phyloP scores from a whole-genome alignment of 1,284 basidiomycete genomes.

The Puccinia brachypodii region DNA sequence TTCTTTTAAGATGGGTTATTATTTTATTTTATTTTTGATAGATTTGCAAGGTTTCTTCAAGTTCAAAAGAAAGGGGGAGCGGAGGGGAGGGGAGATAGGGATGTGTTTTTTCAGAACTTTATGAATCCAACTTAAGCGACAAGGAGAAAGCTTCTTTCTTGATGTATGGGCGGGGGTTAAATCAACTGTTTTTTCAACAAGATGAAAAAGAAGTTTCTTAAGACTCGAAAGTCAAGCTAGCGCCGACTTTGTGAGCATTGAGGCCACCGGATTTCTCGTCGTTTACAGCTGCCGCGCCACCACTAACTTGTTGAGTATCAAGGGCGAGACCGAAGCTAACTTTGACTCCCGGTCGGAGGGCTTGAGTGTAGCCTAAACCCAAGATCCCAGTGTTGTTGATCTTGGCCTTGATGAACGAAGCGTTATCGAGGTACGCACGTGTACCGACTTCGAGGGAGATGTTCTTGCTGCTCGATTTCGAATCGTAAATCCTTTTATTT shows the following conservation, averaged over 20 bases:
- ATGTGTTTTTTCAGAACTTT: background rate
- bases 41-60: background rate
- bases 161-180: no score
- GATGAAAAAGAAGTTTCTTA: background rate
- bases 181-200: background rate
- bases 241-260: slow-evolving; percentile 63
- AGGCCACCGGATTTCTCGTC: slow-evolving; percentile 55
- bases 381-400: slow-evolving; percentile 95
- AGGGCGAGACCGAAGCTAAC: slow-evolving; percentile 88
- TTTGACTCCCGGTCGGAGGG: slow-evolving; percentile 89
- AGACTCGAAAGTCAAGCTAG: slow-evolving; percentile 62
- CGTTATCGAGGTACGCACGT: slow-evolving; percentile 69
- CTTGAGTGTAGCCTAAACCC: slow-evolving; percentile 85
- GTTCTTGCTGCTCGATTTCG: slow-evolving; percentile 77
- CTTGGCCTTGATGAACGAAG: slow-evolving; percentile 96
- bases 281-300: slow-evolving; percentile 42
- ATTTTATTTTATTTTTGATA: background rate
- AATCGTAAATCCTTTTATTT: slow-evolving; percentile 77
- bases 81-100: background rate
- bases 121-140: background rate
- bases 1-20: no score
- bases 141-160: background rate
- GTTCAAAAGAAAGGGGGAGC: no score
- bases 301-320: slow-evolving; percentile 83
- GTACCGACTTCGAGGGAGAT: slow-evolving; percentile 93